These are phyloP conservation scores for Xylaria sp. DNA, from an alignment of 2,329 filamentous ascomycete genomes.

Conservation along the genomic window DNA sequence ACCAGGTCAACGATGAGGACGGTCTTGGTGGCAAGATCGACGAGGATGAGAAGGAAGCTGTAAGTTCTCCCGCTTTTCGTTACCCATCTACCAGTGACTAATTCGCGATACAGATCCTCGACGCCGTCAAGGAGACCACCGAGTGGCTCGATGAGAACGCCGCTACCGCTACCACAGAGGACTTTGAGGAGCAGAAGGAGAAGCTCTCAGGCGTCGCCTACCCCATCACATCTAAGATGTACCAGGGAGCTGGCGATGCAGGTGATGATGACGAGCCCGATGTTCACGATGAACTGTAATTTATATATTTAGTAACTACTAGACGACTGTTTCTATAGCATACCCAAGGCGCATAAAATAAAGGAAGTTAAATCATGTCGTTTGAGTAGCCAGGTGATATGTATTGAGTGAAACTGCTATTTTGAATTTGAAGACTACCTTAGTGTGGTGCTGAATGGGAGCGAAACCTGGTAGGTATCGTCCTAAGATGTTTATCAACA, in stretches of 20 bases:
- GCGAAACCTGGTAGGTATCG: not conserved
- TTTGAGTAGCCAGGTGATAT: not conserved
- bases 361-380: slow-evolving; percentile 46
- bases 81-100: slow-evolving; percentile 46
- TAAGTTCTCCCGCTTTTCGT: slow-evolving; percentile 58
- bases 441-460: not conserved
- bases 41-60: slow-evolving; percentile 97
- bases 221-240: slow-evolving; percentile 99
- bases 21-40: slow-evolving; percentile 98
- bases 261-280: slow-evolving; percentile 76
- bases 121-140: slow-evolving; percentile 95
- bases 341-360: slow-evolving; percentile 47
- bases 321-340: slow-evolving; percentile 48
- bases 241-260: slow-evolving; percentile 73
- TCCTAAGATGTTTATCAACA: not conserved
- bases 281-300: slow-evolving; percentile 82
- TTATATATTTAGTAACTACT: slow-evolving; percentile 37
- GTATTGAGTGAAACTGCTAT: not conserved
- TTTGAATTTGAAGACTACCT: not conserved
- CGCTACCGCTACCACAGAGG: slow-evolving; percentile 84
- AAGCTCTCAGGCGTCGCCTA: slow-evolving; percentile 97
- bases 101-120: slow-evolving; percentile 71
- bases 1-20: slow-evolving; percentile 97
- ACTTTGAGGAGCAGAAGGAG: slow-evolving; percentile 99
- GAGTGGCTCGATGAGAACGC: slow-evolving; percentile 98